A percentile compares a stretch with the other conserved stretches of the same genome.
Conservation (phyloP, 2,329 filamentous ascomycete genomes). For the Samsoniella hepiali region DNA sequence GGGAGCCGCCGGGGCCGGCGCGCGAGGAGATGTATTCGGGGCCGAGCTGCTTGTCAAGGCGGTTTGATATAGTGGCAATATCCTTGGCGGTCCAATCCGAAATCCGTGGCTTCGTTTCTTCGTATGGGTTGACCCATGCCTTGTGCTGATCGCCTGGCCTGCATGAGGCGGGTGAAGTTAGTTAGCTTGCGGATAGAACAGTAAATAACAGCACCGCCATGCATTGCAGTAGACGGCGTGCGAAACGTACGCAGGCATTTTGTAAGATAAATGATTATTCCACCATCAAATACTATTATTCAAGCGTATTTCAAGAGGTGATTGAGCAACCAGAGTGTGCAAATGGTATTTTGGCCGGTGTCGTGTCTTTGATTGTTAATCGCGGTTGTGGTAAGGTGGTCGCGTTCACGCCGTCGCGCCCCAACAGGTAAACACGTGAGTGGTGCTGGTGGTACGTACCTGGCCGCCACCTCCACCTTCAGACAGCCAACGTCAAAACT, state of each 20-base stretch:
- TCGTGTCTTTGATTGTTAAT: constrained; percentile 2
- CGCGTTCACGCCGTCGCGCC: constrained; percentile 18
- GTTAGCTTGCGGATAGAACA: constrained; percentile 13
- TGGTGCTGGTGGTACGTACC: constrained; percentile 10
- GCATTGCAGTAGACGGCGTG: constrained; percentile 15
- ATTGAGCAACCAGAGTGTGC: background rate
- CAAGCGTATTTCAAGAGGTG: background rate
- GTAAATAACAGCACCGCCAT: constrained; percentile 21
- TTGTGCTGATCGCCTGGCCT: constrained; percentile 67
- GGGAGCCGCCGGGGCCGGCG: constrained; percentile 76
- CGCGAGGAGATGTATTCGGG: constrained; percentile 93
- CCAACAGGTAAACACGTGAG: constrained; percentile 19
- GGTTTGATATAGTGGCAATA: constrained; percentile 80
- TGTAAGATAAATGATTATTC: constrained; percentile 8
- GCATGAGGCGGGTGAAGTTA: constrained; percentile 18
- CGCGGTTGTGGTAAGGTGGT: constrained; percentile 8
- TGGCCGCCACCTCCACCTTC: background rate
- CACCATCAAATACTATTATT: constrained; percentile 5
- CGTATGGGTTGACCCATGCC: constrained; percentile 71
- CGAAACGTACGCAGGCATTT: constrained; percentile 45
- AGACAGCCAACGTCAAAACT: too few species aligned
- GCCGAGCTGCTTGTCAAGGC: constrained; percentile 88
- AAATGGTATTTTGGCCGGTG: background rate
- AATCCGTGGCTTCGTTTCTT: constrained; percentile 65
- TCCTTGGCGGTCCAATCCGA: constrained; percentile 84